phyloP scores from a whole-genome alignment of 495 filamentous ascomycete genomes.

The Hyaloscypha bicolor region DNA sequence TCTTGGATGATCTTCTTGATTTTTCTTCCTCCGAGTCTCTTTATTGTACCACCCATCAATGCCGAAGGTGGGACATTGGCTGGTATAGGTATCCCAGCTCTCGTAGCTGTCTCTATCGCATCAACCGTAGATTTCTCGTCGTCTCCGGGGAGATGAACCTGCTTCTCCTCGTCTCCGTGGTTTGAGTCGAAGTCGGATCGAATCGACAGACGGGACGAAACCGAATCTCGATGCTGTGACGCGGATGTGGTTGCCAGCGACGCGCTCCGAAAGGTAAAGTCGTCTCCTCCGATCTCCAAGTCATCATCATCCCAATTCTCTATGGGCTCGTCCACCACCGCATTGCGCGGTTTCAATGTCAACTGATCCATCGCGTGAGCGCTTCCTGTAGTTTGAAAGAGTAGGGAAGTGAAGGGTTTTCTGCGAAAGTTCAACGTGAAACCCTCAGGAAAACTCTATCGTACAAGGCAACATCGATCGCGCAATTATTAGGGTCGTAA shows the following conservation, averaged over 20 bases:
- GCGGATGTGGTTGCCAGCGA: constrained; percentile 59
- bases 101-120: constrained; percentile 82
- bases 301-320: constrained; percentile 93
- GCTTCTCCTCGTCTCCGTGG: constrained; percentile 81
- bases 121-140: constrained; percentile 79
- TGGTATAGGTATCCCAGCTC: constrained; percentile 91
- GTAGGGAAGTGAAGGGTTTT: constrained; percentile 8
- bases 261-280: constrained; percentile 66
- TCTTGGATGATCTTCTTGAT: constrained; percentile 69
- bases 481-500: constrained; percentile 24
- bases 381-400: background rate
- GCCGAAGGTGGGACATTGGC: constrained; percentile 90
- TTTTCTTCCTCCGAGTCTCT: constrained; percentile 82
- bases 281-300: constrained; percentile 74
- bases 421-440: constrained; percentile 5
- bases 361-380: constrained; percentile 55
- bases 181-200: constrained; percentile 79
- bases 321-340: constrained; percentile 60
- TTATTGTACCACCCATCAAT: constrained; percentile 90
- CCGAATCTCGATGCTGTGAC: constrained; percentile 69
- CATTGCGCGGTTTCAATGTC: constrained; percentile 55
- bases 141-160: constrained; percentile 74
- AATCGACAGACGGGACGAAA: constrained; percentile 75
- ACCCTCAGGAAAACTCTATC: constrained; percentile 15
- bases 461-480: constrained; percentile 18